phyloP scores from a whole-genome alignment of 2,329 filamentous ascomycete genomes.

The Beauveria australis region DNA sequence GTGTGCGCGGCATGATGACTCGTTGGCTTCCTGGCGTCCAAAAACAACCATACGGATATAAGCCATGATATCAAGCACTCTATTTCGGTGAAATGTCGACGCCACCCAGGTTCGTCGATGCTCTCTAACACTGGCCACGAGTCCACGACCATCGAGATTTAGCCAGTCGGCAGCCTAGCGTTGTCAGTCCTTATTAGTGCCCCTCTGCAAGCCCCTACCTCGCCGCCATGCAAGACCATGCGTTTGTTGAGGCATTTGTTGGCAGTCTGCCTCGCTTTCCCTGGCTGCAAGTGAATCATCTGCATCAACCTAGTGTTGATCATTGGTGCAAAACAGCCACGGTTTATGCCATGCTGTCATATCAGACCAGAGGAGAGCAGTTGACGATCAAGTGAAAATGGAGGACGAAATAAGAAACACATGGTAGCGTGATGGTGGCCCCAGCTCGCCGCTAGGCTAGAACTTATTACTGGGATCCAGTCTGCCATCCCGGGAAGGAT shows the following conservation, averaged over 20 bases:
- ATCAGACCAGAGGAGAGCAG: neutral
- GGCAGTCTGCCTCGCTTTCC: neutral
- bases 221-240: neutral
- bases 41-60: neutral
- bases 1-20: neutral
- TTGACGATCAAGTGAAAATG: neutral
- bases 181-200: neutral
- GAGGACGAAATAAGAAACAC: conserved; percentile 1
- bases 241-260: conserved; percentile 5
- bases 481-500: neutral
- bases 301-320: neutral
- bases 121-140: neutral
- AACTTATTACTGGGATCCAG: no score
- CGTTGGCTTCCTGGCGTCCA: neutral
- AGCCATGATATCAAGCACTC: neutral
- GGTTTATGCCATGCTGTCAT: neutral
- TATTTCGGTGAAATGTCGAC: conserved; percentile 2
- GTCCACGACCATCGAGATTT: conserved; percentile 4
- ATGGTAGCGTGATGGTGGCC: neutral
- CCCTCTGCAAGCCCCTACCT: neutral
- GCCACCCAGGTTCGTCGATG: conserved; percentile 2
- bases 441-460: neutral
- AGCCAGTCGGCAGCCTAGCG: conserved; percentile 2
- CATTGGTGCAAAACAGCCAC: neutral
- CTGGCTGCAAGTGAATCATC: neutral